Evolutionary conservation across 768 basidiomycete genomes (phyloP).

Genomic region (Coprinopsis marcescibilis): DNA sequence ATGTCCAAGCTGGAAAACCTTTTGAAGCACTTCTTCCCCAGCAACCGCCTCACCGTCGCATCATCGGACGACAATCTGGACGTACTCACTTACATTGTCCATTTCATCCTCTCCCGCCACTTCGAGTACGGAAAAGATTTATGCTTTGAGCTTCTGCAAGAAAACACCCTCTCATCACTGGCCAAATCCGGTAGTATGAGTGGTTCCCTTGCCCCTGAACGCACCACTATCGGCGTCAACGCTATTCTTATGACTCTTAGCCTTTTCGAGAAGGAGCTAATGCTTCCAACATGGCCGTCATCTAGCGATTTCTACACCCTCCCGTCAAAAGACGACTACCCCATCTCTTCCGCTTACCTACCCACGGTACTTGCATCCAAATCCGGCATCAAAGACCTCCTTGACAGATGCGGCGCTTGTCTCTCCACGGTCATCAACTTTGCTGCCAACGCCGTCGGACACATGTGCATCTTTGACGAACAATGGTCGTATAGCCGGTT

Average conservation of each 20-base stretch:
- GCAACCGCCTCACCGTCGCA: slow-evolving; percentile 52
- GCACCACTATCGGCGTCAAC: slow-evolving; percentile 67
- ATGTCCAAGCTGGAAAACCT: slow-evolving; percentile 72
- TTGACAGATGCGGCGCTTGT: slow-evolving; percentile 56
- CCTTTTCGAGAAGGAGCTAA: slow-evolving; percentile 64
- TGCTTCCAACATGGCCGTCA: slow-evolving; percentile 74
- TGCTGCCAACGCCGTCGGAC: slow-evolving; percentile 61
- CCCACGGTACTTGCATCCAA: slow-evolving; percentile 52
- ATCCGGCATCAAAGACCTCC: slow-evolving; percentile 65
- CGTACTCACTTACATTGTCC: slow-evolving; percentile 69
- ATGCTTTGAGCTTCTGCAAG: slow-evolving; percentile 76
- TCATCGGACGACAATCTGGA: slow-evolving; percentile 75
- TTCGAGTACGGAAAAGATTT: slow-evolving; percentile 82
- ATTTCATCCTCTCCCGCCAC: slow-evolving; percentile 79
- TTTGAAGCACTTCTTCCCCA: slow-evolving; percentile 74
- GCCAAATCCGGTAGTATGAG: slow-evolving; percentile 37
- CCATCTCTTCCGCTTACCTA: slow-evolving; percentile 59
- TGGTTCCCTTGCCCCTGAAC: slow-evolving; percentile 56
- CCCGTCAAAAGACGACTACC: slow-evolving; percentile 59
- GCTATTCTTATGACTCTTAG: slow-evolving; percentile 72
- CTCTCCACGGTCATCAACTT: slow-evolving; percentile 51
- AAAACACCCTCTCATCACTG: slow-evolving; percentile 41
- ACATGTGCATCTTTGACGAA: slow-evolving; percentile 82
- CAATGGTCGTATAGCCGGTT: slow-evolving; percentile 67
- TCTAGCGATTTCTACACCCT: slow-evolving; percentile 57